Conservation (phyloP, 495 filamentous ascomycete species). For the Aspergillus coremiiformis region DNA sequence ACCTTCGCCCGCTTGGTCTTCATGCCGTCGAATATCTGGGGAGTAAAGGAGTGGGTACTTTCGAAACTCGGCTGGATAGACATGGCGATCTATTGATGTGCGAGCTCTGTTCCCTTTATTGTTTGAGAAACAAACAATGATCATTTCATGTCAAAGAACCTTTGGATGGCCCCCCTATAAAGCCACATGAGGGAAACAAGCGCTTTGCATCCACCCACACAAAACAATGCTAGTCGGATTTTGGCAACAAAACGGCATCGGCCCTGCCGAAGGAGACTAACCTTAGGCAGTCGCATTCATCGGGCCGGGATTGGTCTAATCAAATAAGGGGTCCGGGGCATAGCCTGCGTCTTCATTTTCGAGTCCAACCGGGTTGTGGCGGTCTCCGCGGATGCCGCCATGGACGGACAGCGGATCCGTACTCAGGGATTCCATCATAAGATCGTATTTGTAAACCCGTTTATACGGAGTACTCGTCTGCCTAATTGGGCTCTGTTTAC, state of each 20-base stretch:
- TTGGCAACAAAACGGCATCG: not conserved
- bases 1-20: not conserved
- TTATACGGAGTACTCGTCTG: too few relatives aligned
- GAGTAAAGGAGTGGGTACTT: not conserved
- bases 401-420: not conserved
- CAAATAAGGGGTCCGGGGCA: not conserved
- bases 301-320: not conserved
- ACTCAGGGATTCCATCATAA: not conserved
- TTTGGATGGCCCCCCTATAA: not conserved
- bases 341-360: too few relatives aligned
- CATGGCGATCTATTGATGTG: not conserved
- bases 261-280: not conserved
- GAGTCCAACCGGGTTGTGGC: too few relatives aligned
- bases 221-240: not conserved
- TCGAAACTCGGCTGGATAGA: not conserved
- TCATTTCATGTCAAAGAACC: not conserved
- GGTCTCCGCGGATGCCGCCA: not conserved
- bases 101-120: too few relatives aligned
- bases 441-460: not conserved
- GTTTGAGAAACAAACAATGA: not conserved
- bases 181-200: not conserved
- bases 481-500: not conserved
- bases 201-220: not conserved
- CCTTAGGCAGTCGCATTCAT: conserved; percentile 2
- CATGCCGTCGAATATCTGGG: not conserved